Percentiles rank a stretch among this genome's conserved stretches.
Evolutionary conservation across 2,329 filamentous ascomycete genomes (phyloP).

Genomic region (Aspergillus proliferans): DNA sequence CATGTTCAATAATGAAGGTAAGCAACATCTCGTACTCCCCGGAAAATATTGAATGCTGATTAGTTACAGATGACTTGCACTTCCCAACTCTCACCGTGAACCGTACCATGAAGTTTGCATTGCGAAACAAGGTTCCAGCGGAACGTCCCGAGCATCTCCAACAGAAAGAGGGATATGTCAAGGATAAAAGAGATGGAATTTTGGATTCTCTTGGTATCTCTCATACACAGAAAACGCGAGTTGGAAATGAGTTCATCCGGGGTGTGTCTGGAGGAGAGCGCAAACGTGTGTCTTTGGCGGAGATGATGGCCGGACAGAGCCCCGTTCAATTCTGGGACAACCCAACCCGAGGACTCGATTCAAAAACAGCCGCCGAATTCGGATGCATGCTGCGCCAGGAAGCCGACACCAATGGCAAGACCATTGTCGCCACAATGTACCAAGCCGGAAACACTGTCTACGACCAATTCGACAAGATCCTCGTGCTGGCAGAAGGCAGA

Average conservation of each 20-base stretch:
- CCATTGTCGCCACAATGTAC: slow-evolving; percentile 59
- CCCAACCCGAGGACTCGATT: slow-evolving; percentile 58
- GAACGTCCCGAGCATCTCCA: slow-evolving; percentile 19
- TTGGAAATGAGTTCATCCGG: slow-evolving; percentile 60
- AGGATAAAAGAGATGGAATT: slow-evolving; percentile 27
- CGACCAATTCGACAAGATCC: slow-evolving; percentile 62
- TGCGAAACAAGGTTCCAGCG: slow-evolving; percentile 43
- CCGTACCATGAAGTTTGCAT: slow-evolving; percentile 66
- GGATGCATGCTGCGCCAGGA: slow-evolving; percentile 53
- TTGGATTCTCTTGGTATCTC: slow-evolving; percentile 24
- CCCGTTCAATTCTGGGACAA: slow-evolving; percentile 62
- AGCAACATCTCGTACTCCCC: neutral
- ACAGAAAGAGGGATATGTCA: slow-evolving; percentile 24
- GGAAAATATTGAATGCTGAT: neutral
- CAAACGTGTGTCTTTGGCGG: slow-evolving; percentile 62
- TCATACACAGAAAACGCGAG: slow-evolving; percentile 57
- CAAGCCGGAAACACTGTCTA: slow-evolving; percentile 65
- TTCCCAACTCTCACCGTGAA: slow-evolving; percentile 70
- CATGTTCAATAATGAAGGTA: slow-evolving; percentile 65
- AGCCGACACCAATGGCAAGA: slow-evolving; percentile 54
- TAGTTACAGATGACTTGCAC: slow-evolving; percentile 54
- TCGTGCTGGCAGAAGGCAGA: slow-evolving; percentile 59
- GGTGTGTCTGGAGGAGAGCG: slow-evolving; percentile 63
- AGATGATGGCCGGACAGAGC: slow-evolving; percentile 46
- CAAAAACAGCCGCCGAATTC: slow-evolving; percentile 57